Evolutionary conservation across 2,329 filamentous ascomycete species (phyloP), one percentile per base, ranked within the genome.

Genomic region (Pseudogymnoascus sp.): DNA sequence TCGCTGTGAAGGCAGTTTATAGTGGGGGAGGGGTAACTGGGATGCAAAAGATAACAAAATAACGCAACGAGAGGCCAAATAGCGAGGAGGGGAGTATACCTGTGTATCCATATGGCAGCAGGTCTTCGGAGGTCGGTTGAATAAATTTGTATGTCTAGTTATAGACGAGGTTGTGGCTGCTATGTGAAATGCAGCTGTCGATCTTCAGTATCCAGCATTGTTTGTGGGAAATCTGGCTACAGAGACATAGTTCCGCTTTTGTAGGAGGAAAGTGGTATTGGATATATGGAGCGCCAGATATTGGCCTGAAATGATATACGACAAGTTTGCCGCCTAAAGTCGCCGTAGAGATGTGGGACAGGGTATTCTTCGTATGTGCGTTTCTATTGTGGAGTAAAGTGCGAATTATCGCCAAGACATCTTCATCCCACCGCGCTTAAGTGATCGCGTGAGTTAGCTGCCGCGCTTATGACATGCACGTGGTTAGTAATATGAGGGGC

Each of bases 61-160:
- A 53, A 12, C 28, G n/a, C 47, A 30, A 33, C n/a, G 33, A 18
- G 47, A 35, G n/a, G 7, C 14, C 28, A 33, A 25, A 58, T 18
- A 18, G 30, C 57, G 8, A 39, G 9, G 35, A 38, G 11, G n/a
- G 30, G 12, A 3, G 14, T 8, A 37, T 58, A 58, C 57, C 57
- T 58, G 57, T 38, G 57, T 58, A 38, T 58, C 57, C 57, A 58
- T 58, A 58, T 58, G 57, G 47, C 47, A 53, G 28, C 47, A 53
- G 28, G 15, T 12, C 12, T 53, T n/a, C 1, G n/a, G 5, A 38
- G 22, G 57, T 58, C 57, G 35, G 57, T 38, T 37, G 57, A 58
- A 35, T 38, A 58, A 30, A 58, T 15, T 38, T 58, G 57, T 58
- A 25, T 37, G 57, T 53, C 57, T 37, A 39, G 20, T 25, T 58